Percentiles rank a stretch among this genome's conserved stretches.
Conservation (phyloP, 768 basidiomycete species). For the Suillus clintonianus region DNA sequence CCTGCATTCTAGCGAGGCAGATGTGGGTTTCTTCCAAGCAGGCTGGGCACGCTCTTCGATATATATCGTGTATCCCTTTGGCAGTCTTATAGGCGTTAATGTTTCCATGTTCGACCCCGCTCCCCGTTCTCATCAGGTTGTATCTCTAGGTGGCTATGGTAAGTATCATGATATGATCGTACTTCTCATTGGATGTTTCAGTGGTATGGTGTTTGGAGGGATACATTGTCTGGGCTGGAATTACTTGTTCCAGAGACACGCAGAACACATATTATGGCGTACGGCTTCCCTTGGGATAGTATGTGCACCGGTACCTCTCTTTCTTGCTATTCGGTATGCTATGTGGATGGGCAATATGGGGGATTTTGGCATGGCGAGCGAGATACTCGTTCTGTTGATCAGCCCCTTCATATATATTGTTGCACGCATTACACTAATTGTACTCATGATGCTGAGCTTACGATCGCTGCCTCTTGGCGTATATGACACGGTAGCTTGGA, state of each 20-base stretch:
- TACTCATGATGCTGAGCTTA: slow-evolving; percentile 9
- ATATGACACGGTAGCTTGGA: slow-evolving; percentile 19
- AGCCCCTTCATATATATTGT: slow-evolving; percentile 7
- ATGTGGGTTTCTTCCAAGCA: too few species aligned
- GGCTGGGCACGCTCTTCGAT: too few species aligned
- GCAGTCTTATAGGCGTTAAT: background rate
- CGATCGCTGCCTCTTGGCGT: slow-evolving; percentile 12
- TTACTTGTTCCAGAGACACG: slow-evolving; percentile 14
- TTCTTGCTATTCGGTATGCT: too few species aligned
- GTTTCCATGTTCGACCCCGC: background rate
- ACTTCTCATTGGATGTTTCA: background rate
- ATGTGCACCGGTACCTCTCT: background rate
- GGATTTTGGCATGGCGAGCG: too few species aligned
- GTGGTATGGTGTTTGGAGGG: slow-evolving; percentile 24
- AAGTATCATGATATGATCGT: background rate
- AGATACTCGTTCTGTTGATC: background rate
- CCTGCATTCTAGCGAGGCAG: too few species aligned
- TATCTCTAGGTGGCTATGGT: background rate
- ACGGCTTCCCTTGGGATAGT: slow-evolving; percentile 12
- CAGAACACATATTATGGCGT: slow-evolving; percentile 21
- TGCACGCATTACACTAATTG: slow-evolving; percentile 14
- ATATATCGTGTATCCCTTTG: background rate
- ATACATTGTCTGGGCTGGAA: slow-evolving; percentile 29
- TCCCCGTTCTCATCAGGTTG: background rate
- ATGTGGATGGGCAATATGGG: too few species aligned